Evolutionary conservation across 2,329 filamentous ascomycete species (phyloP), one percentile per base, ranked within the genome.

Genomic region (Annulohypoxylon truncatum): DNA sequence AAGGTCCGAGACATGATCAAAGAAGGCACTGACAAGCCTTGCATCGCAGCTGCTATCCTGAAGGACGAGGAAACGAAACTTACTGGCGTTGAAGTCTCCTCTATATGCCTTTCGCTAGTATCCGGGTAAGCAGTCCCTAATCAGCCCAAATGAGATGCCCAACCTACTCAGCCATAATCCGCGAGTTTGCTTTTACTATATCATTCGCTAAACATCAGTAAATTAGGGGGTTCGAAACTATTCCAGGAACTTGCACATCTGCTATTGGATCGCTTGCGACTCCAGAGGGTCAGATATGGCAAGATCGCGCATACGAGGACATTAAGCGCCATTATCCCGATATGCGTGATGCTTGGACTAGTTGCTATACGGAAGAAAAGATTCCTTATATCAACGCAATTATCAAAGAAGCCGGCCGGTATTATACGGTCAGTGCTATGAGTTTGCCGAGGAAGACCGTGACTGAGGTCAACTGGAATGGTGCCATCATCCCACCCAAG

Each of bases 51-150:
- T 0, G 83, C 83, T 0, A 85, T 86, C 29, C 75, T 86, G 8
- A 86, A 86, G 67, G 84, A 86, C 60, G 74, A 84, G 67, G 84
- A 86, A 67, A 84, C 83, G 0, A 84, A 83, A 68, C 77, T 87
- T 2, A 82, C 78, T 0, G 83, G 82, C 0, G 83, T 85, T 1
- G 84, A 87, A 71, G 83, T 87, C 13, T 82, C 80, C 1, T 85
- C 82, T 0, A 86, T 86, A 40, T 86, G 84, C 64, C 74, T 86
- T 0, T 84, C 82, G 0, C 77, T 87, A 1, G 83, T 86, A 0
- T 84, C 82, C 18, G 84, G 84, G 29, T 31, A 31, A 31, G 29
- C n/a, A n/a, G n/a, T n/a, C n/a, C n/a, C n/a, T n/a, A n/a, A n/a
- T n/a, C n/a, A n/a, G n/a, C n/a, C n/a, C n/a, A n/a, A n/a, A n/a